phyloP scores from a whole-genome alignment of 2,329 filamentous ascomycete genomes.

The Shiraia sp. region DNA sequence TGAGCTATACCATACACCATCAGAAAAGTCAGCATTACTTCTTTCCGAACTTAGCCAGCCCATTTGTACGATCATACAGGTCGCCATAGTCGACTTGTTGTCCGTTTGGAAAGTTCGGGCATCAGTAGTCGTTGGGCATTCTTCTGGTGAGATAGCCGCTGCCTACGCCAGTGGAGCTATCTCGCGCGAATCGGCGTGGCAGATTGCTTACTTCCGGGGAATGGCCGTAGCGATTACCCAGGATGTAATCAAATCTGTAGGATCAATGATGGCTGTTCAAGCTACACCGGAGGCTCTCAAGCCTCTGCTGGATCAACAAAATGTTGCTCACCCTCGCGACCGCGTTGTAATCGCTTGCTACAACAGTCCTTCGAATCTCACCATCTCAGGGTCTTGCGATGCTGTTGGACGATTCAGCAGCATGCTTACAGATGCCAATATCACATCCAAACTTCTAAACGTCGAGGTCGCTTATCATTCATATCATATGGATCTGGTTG shows the following conservation, averaged over 20 bases:
- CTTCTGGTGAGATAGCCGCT: conserved; percentile 39
- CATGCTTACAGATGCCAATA: conserved; percentile 39
- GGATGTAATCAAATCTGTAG: conserved; percentile 42
- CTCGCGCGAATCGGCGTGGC: conserved; percentile 14
- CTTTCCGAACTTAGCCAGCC: conserved; percentile 23
- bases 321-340: not conserved
- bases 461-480: conserved; percentile 53
- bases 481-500: conserved; percentile 43
- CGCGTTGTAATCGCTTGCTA: conserved; percentile 22
- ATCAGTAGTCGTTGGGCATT: conserved; percentile 31
- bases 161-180: conserved; percentile 27
- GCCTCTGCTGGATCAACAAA: conserved; percentile 9
- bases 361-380: conserved; percentile 43
- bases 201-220: conserved; percentile 19
- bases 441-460: conserved; percentile 45
- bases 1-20: not conserved
- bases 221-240: conserved; percentile 26
- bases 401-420: conserved; percentile 40
- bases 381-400: conserved; percentile 19
- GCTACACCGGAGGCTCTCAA: conserved; percentile 8
- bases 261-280: conserved; percentile 31
- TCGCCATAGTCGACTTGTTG: conserved; percentile 24
- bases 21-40: conserved; percentile 9
- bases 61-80: conserved; percentile 21
- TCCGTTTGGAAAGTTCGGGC: conserved; percentile 16